These are phyloP conservation scores for Penicillium sp. DNA, from an alignment of 2,329 filamentous ascomycete genomes.

Conservation along the genomic window DNA sequence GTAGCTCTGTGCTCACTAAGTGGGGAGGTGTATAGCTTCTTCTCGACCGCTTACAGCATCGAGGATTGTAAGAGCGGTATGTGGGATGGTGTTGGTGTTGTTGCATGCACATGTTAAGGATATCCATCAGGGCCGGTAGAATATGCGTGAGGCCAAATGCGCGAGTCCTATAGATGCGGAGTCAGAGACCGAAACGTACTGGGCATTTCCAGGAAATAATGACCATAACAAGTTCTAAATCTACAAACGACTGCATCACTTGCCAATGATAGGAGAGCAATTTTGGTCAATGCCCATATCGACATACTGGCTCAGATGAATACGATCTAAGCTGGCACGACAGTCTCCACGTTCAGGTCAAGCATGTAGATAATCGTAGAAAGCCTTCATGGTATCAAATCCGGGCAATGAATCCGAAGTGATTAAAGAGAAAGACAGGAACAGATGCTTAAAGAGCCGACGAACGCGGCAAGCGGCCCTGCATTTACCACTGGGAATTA, in stretches of 20 bases:
- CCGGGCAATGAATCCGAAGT: neutral
- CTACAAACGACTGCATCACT: neutral
- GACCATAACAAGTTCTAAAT: no score
- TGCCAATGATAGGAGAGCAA: neutral
- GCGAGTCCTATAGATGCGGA: constrained; percentile 50
- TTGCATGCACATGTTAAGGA: constrained; percentile 57
- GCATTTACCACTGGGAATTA: neutral
- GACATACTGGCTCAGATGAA: neutral
- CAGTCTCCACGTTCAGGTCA: neutral
- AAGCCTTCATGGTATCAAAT: no score
- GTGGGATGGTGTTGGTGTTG: constrained; percentile 56
- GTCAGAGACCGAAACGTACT: constrained; percentile 51
- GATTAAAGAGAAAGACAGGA: neutral
- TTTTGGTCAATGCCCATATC: neutral
- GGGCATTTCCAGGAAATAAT: no score
- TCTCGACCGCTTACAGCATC: constrained; percentile 52
- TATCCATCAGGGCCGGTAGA: constrained; percentile 54
- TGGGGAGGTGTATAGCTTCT: constrained; percentile 43
- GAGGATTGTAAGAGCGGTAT: constrained; percentile 54
- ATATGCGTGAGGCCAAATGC: constrained; percentile 42
- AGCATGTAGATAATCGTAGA: neutral
- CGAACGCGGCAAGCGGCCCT: neutral
- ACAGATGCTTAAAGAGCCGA: neutral
- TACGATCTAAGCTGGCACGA: neutral
- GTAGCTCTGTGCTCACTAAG: constrained; percentile 62